phyloP scores from a whole-genome alignment of 179 eudicot genomes.

The Spergularia azorica region DNA sequence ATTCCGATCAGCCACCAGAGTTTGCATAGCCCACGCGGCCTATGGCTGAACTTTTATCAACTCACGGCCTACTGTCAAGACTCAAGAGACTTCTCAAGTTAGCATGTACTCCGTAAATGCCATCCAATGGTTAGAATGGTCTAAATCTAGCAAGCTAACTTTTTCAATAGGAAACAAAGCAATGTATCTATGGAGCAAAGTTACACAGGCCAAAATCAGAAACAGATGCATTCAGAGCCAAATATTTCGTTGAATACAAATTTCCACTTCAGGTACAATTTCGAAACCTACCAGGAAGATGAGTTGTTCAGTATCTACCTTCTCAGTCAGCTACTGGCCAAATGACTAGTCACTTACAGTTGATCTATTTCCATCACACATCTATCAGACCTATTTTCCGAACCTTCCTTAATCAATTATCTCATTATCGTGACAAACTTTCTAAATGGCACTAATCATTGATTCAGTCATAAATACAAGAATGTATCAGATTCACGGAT shows the following conservation, averaged over 20 bases:
- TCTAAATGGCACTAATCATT: neutral
- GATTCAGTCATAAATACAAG: constrained; percentile 33
- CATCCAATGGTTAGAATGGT: no score
- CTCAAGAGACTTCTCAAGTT: no score
- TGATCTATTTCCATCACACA: neutral
- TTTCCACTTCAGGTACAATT: constrained; percentile 15
- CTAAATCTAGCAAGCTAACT: no score
- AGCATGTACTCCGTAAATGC: no score
- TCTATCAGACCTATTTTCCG: neutral
- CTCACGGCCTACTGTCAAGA: no score
- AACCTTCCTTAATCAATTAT: neutral
- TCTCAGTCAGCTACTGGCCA: constrained; percentile 12
- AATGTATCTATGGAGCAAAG: neutral
- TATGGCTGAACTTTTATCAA: no score
- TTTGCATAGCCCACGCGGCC: no score
- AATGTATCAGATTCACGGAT: constrained; percentile 37
- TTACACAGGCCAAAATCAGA: neutral
- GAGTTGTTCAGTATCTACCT: constrained; percentile 3
- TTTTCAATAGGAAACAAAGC: neutral
- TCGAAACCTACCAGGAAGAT: neutral
- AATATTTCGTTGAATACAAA: constrained; percentile 4
- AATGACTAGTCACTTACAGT: neutral
- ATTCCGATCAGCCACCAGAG: no score
- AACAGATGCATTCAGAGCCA: constrained; percentile 7
- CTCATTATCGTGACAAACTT: neutral